Percentiles rank a stretch among this genome's conserved stretches.
These are phyloP conservation scores for Thelephora terrestris DNA, from an alignment of 1,284 basidiomycete species.

Conservation along the genomic window DNA sequence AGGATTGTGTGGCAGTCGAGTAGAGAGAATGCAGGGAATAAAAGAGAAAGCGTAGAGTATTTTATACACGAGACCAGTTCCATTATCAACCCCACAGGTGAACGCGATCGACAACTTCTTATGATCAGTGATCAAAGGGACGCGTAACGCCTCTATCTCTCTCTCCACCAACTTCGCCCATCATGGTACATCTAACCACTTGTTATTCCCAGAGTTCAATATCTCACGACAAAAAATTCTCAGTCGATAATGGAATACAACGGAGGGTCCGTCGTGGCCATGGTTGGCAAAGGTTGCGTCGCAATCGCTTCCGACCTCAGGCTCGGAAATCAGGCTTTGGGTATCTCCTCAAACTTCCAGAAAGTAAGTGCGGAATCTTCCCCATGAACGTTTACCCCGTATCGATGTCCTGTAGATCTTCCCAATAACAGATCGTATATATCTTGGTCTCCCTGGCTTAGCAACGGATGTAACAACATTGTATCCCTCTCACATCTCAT, in stretches of 20 bases:
- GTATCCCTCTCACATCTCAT: conserved; percentile 27
- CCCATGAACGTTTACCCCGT: neutral
- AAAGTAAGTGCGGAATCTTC: conserved; percentile 46
- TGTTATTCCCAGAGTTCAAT: conserved; percentile 26
- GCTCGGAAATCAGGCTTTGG: conserved; percentile 83
- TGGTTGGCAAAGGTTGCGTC: conserved; percentile 98
- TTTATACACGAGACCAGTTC: too few relatives aligned
- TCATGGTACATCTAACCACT: conserved; percentile 16
- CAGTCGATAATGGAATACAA: conserved; percentile 84
- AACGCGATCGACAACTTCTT: too few relatives aligned
- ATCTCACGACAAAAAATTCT: neutral
- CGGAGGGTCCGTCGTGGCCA: conserved; percentile 97
- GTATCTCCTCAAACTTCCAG: conserved; percentile 89
- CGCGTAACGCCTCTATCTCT: neutral
- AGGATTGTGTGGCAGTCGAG: too few relatives aligned
- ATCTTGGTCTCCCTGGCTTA: conserved; percentile 87
- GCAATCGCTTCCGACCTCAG: conserved; percentile 96
- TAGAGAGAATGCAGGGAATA: too few relatives aligned
- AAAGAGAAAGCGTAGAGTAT: too few relatives aligned
- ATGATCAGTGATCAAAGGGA: too few relatives aligned
- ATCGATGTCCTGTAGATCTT: conserved; percentile 65
- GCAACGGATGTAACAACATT: conserved; percentile 91
- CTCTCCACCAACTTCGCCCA: conserved; percentile 14
- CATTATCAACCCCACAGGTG: too few relatives aligned
- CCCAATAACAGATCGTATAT: conserved; percentile 88